These are phyloP conservation scores for Tritrichomonas foetus DNA, from an alignment of 208 protist genomes.

Conservation along the genomic window DNA sequence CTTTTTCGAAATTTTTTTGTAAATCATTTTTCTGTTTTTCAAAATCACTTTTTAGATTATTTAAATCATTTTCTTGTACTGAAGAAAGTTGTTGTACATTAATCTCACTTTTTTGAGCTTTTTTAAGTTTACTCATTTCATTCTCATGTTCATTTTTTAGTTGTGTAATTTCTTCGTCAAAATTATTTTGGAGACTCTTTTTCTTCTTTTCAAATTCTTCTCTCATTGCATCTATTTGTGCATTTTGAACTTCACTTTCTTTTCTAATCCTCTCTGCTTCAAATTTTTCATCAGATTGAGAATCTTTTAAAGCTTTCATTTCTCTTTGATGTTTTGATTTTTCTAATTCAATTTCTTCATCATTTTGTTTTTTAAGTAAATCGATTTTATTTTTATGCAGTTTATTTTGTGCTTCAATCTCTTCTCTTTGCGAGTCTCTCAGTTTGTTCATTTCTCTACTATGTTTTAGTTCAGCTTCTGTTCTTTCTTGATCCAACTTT, in stretches of 20 bases:
- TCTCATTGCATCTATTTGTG: not conserved
- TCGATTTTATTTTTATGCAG: not conserved
- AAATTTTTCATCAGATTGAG: not conserved
- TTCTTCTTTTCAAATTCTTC: constrained; percentile 26
- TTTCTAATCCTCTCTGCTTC: not conserved
- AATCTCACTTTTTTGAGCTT: not conserved
- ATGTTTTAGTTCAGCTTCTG: not conserved
- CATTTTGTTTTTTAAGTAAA: not conserved
- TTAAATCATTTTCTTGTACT: too few species aligned
- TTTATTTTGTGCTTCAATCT: not conserved
- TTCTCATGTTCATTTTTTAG: not conserved
- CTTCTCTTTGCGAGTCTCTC: not conserved
- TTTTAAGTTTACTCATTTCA: not conserved
- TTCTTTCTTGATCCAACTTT: not conserved
- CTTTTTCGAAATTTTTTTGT: not conserved
- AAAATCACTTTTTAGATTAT: too few species aligned
- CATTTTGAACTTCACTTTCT: not conserved
- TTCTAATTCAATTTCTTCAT: not conserved
- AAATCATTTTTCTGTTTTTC: too few species aligned
- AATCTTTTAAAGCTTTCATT: too few species aligned
- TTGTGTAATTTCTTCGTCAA: constrained; percentile 1
- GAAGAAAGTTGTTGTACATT: too few species aligned
- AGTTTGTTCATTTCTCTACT: not conserved
- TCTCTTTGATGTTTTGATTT: too few species aligned
- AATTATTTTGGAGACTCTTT: not conserved